Conservation (phyloP, 2,329 filamentous ascomycete genomes). For the Aspergillus ruber region DNA sequence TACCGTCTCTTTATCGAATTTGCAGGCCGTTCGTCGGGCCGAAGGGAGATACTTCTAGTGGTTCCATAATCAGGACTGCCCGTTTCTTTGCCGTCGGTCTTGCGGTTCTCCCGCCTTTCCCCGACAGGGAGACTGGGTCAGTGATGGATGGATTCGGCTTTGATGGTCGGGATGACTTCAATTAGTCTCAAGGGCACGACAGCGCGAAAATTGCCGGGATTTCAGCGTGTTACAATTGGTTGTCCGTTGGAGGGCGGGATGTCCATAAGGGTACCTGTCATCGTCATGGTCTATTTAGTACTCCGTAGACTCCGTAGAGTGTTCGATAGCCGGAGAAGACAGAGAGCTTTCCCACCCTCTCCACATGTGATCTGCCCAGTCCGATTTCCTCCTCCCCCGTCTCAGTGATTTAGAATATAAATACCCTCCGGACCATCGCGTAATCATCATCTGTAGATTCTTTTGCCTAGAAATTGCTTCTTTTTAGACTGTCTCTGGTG, state of each 20-base stretch:
- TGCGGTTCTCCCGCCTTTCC: slow-evolving; percentile 26
- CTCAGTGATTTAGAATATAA: not conserved
- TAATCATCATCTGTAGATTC: not conserved
- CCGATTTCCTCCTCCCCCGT: not conserved
- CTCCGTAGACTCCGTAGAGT: not conserved
- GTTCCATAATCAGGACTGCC: not conserved
- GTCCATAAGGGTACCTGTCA: not conserved
- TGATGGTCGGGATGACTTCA: not conserved
- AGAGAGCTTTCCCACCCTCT: not conserved
- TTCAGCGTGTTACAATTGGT: not conserved
- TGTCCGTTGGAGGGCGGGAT: not conserved
- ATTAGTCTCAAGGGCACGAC: slow-evolving; percentile 5
- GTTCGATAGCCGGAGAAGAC: too few relatives aligned
- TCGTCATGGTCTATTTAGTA: not conserved
- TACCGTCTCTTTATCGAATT: slow-evolving; percentile 1
- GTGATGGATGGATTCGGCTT: slow-evolving; percentile 8
- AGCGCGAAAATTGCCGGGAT: slow-evolving; percentile 19
- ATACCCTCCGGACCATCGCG: not conserved
- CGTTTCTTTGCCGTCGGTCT: slow-evolving; percentile 14
- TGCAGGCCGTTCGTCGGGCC: slow-evolving; percentile 21
- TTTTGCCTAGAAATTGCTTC: not conserved
- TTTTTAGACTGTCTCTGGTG: not conserved
- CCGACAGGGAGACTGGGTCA: slow-evolving; percentile 15
- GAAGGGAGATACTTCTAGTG: slow-evolving; percentile 7
- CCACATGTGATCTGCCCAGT: slow-evolving; percentile 13